phyloP scores from a whole-genome alignment of 1,139 yeast species.

The Yamadazyma pseudoaaseri region DNA sequence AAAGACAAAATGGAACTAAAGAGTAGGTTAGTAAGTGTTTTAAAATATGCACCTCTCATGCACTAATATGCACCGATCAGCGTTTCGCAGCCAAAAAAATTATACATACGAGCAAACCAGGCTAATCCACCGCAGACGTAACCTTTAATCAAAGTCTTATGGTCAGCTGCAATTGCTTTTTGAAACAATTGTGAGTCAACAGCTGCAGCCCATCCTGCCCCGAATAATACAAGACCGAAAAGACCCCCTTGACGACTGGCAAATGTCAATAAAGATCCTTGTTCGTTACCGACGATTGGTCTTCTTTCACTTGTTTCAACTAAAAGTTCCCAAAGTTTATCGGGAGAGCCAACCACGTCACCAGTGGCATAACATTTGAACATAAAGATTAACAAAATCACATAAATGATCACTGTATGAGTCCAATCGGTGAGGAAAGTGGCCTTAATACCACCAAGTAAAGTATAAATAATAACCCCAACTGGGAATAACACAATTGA shows the following conservation, averaged over 20 bases:
- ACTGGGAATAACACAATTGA: conserved; percentile 43
- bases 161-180: conserved; percentile 43
- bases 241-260: conserved; percentile 41
- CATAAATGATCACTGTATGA: conserved; percentile 40
- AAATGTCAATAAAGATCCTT: conserved; percentile 49
- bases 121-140: conserved; percentile 39
- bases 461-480: conserved; percentile 49
- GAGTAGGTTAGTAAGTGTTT: not conserved
- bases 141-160: conserved; percentile 31
- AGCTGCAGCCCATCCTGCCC: conserved; percentile 28
- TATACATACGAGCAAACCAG: conserved; percentile 27
- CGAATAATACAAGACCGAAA: conserved; percentile 22
- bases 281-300: conserved; percentile 42
- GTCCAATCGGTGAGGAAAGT: conserved; percentile 48
- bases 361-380: conserved; percentile 42
- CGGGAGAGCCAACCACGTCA: conserved; percentile 45
- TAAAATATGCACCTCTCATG: no score
- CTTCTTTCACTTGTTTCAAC: conserved; percentile 26
- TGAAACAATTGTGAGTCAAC: conserved; percentile 41
- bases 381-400: conserved; percentile 39
- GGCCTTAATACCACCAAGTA: conserved; percentile 46
- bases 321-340: conserved; percentile 44
- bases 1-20: conserved; percentile 35
- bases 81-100: no score
- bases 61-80: no score